Percentiles rank a stretch among this genome's conserved stretches.
Conservation (phyloP, 495 filamentous ascomycete species). For the Evernia prunastri region DNA sequence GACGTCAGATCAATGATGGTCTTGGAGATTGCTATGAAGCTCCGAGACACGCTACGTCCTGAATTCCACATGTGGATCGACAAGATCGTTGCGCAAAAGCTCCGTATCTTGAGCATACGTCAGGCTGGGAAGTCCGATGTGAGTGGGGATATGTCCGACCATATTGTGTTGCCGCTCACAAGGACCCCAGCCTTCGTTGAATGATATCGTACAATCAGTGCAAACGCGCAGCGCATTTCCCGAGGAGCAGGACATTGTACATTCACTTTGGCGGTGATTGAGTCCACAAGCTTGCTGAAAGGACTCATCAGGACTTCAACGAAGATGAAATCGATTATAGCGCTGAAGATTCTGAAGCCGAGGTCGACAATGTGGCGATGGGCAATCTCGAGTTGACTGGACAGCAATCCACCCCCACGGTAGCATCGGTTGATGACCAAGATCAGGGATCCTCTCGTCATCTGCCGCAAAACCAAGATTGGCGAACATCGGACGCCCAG, state of each 20-base stretch:
- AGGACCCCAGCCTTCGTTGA: neutral
- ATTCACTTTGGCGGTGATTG: neutral
- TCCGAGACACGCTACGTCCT: neutral
- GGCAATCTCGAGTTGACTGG: neutral
- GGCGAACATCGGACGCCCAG: neutral
- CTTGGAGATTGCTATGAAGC: neutral
- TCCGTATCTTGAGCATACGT: neutral
- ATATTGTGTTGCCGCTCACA: neutral
- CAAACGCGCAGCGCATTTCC: neutral
- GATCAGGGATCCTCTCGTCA: neutral
- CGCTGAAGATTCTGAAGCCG: neutral
- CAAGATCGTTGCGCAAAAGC: neutral
- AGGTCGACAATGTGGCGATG: neutral
- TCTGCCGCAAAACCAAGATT: neutral
- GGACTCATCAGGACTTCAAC: neutral
- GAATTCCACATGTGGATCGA: neutral
- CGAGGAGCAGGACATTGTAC: neutral
- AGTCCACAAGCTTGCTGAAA: neutral
- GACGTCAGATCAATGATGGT: neutral
- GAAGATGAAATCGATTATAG: neutral
- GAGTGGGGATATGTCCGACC: neutral
- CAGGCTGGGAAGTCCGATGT: neutral
- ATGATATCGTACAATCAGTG: neutral
- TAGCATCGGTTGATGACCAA: neutral
- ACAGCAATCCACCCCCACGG: neutral